Conservation (phyloP, 768 basidiomycete species). For the Inosperma sp. region DNA sequence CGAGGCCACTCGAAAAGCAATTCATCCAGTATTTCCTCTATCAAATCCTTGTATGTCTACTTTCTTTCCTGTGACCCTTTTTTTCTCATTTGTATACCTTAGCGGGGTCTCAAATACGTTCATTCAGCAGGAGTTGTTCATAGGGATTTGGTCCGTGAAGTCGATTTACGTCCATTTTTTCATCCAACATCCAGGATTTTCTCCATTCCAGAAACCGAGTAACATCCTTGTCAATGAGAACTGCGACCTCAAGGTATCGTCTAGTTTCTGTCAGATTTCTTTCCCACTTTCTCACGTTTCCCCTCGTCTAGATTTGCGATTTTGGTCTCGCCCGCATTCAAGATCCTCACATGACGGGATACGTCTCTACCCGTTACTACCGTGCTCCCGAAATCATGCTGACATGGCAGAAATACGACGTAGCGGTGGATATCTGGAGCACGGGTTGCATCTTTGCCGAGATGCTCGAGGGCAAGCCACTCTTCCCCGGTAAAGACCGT, state of each 20-base stretch:
- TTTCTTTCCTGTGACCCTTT: not conserved
- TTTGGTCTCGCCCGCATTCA: slow-evolving; percentile 98
- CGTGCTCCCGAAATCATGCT: slow-evolving; percentile 99
- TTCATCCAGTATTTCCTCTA: slow-evolving; percentile 99
- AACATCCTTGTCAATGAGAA: slow-evolving; percentile 99
- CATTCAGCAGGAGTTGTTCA: slow-evolving; percentile 99
- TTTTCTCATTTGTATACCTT: slow-evolving; percentile 5
- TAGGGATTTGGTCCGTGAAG: slow-evolving; percentile 76
- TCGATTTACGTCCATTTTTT: not conserved
- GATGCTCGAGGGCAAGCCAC: slow-evolving; percentile 97
- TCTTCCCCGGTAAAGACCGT: slow-evolving; percentile 99
- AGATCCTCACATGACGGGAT: slow-evolving; percentile 99
- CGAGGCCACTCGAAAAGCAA: slow-evolving; percentile 96
- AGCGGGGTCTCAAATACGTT: slow-evolving; percentile 99
- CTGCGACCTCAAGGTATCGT: slow-evolving; percentile 87
- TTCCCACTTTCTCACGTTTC: slow-evolving; percentile 8
- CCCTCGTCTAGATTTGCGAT: slow-evolving; percentile 78
- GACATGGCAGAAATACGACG: slow-evolving; percentile 99
- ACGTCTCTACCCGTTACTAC: slow-evolving; percentile 98
- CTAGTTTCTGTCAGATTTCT: not conserved
- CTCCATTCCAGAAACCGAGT: slow-evolving; percentile 76
- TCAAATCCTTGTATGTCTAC: slow-evolving; percentile 79
- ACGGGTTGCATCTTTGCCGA: slow-evolving; percentile 99
- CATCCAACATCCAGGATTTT: slow-evolving; percentile 6
- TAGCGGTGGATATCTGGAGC: slow-evolving; percentile 99